Percentiles rank a stretch among this genome's conserved stretches.
Evolutionary conservation across 139 green algal genomes (phyloP).

Genomic region (Volvox africanus): DNA sequence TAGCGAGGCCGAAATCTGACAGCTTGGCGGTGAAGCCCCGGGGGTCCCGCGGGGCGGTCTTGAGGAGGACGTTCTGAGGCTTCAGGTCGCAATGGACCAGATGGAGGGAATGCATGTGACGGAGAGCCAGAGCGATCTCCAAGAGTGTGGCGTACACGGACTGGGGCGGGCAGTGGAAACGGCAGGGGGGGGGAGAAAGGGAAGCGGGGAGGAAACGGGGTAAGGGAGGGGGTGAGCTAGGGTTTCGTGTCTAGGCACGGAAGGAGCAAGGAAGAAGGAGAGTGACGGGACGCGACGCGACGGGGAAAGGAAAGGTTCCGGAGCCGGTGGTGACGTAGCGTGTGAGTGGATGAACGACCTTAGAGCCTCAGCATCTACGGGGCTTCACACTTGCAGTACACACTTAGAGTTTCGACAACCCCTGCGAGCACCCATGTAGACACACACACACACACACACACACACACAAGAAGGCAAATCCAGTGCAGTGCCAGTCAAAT

Average conservation of each 20-base stretch:
- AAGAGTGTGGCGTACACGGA: conserved; percentile 7
- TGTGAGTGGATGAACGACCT: no score
- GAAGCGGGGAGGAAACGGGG: neutral
- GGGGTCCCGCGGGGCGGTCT: conserved; percentile 13
- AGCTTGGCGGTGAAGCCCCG: conserved; percentile 39
- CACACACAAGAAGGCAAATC: no score
- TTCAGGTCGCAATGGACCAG: conserved; percentile 39
- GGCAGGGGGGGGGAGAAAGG: neutral
- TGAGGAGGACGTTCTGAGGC: conserved; percentile 42
- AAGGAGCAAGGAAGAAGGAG: neutral
- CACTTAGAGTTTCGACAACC: no score
- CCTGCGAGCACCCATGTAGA: no score
- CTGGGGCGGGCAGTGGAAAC: neutral
- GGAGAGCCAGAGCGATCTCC: conserved; percentile 14
- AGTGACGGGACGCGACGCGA: neutral
- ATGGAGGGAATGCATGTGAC: conserved; percentile 30
- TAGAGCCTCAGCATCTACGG: no score
- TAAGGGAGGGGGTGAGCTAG: neutral
- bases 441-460: no score
- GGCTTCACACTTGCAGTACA: no score
- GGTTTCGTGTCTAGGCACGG: neutral
- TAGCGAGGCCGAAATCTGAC: conserved; percentile 31
- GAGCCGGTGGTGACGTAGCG: no score
- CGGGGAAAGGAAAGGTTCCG: neutral
- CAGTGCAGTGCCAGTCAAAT: no score